Evolutionary conservation across 1,139 yeast genomes (phyloP), one percentile per base, ranked within the genome.

Genomic region (Hyphopichia khmerensis): DNA sequence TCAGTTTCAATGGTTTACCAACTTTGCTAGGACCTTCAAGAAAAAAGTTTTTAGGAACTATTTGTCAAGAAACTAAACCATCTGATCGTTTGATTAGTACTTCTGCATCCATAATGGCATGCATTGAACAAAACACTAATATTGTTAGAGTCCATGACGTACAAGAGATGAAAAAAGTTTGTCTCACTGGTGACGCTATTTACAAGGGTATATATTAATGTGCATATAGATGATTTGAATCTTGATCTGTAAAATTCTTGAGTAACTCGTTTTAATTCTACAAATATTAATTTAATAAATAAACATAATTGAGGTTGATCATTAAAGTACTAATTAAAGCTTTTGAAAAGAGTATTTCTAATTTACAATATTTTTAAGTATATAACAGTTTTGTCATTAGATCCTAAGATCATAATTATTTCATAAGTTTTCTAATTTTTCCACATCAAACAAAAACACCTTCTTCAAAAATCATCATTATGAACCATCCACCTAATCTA

Each of bases 111-210:
- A 78, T 87, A 1, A 77, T 87, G 48, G 84, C 95, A 0, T 79
- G 93, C 50, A 77, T 91, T 33, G 83, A 84, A 18, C 86, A 80
- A 52, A 83, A 84, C 1, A 74, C 89, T 0, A 95, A 90, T 56
- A 84, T 93, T 31, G 87, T 93, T 1, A 70, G 99, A 42, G 96
- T 91, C 3, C 99, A 93, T 60, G 96, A 93, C 60, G 88, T 87
- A 19, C 69, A 65, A 44, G 85, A 79, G 47, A 81, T 84, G 58
- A 70, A 71, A 36, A 84, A 88, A 54, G 86, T 84, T 8, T 73
- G 81, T 19, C 62, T 68, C 31, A 71, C 87, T 49, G 90, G 91
- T 7, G 97, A 93, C 67, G 93, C 95, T 1, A 75, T 88, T 36
- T 87, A 87, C 58, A 78, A 75, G 55, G 62, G 60, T 35, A 47